A percentile compares a stretch with the other conserved stretches of the same genome.
Evolutionary conservation across 257 asterid genomes (phyloP).

Genomic region (Verbascum thapsus): DNA sequence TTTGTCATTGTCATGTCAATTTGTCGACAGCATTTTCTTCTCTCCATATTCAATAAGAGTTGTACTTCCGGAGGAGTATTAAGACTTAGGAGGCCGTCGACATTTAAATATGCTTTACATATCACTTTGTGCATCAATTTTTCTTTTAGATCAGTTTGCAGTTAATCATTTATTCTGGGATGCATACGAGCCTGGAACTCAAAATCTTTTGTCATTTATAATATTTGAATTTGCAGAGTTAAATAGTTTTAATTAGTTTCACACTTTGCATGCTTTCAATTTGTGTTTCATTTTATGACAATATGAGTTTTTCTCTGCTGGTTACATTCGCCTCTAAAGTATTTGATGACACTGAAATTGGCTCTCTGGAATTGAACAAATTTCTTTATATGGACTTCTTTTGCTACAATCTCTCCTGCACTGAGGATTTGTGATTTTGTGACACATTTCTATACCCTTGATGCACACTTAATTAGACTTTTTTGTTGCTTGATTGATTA

Average conservation of each 20-base stretch:
- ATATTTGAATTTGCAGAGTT: background rate
- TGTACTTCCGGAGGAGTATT: background rate
- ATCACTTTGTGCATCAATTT: background rate
- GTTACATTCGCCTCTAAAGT: background rate
- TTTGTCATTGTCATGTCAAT: background rate
- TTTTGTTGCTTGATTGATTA: constrained; percentile 19
- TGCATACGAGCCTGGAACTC: background rate
- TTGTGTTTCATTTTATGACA: background rate
- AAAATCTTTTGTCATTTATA: constrained; percentile 1
- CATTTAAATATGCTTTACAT: background rate
- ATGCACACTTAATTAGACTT: background rate
- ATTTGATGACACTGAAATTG: constrained; percentile 6
- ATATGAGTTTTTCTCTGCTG: background rate
- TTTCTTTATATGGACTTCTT: constrained; percentile 11
- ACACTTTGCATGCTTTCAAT: background rate
- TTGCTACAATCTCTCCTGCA: background rate
- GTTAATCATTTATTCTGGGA: background rate
- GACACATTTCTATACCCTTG: constrained; percentile 6
- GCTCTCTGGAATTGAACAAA: constrained; percentile 1
- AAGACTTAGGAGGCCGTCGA: background rate
- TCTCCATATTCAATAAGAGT: background rate
- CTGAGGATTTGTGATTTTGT: background rate
- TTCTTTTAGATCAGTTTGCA: background rate
- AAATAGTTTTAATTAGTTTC: constrained; percentile 8
- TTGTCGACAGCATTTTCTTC: background rate